Evolutionary conservation across 495 filamentous ascomycete genomes (phyloP), one percentile per base, ranked within the genome.

Genomic region (Lasiosphaeria hispida): DNA sequence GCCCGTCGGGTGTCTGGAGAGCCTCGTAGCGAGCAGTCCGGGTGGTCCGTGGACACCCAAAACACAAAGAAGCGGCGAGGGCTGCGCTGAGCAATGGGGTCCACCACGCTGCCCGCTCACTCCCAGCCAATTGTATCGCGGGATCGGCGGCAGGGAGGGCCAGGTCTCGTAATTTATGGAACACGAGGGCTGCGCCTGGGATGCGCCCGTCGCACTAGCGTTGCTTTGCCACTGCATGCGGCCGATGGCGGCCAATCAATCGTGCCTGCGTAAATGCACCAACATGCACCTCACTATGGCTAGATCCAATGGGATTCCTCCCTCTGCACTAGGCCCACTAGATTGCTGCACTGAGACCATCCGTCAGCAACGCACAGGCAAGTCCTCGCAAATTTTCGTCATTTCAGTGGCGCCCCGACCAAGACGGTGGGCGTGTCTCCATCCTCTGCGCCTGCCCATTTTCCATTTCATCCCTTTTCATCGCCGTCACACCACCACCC

Each of bases 151-250:
- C 47, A 7, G 47, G 47, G 47, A 42, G 48, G n/a, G 50, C 39
- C 13, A 36, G 36, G 37, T 39, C n/a, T 34, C 40, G 35, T 10
- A 40, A 19, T 40, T 52, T 40, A 44, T 60, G 62, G 53, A 51
- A 58, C 62, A 64, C 62, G 62, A 60, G 62, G 19, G 53, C 57
- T 63, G 45, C 57, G 61, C 61, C 61, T 52, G 48, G 23, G 23
- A 48, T 53, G 56, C 48, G 33, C 58, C 49, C n/a, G 38, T 10
- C 39, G 45, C 30, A n/a, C 13, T n/a, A 50, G 60, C 35, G 58
- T 60, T 49, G 60, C 61, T 60, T 57, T 43, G 57, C 61, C 61
- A 63, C 61, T 60, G 45, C 48, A 53, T 43, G 35, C 30, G 13
- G 15, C 33, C 48, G 38, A 51, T 51, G 14, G 35, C 10, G 33